phyloP scores from a whole-genome alignment of 768 basidiomycete genomes.

The Exidia glandulosa region DNA sequence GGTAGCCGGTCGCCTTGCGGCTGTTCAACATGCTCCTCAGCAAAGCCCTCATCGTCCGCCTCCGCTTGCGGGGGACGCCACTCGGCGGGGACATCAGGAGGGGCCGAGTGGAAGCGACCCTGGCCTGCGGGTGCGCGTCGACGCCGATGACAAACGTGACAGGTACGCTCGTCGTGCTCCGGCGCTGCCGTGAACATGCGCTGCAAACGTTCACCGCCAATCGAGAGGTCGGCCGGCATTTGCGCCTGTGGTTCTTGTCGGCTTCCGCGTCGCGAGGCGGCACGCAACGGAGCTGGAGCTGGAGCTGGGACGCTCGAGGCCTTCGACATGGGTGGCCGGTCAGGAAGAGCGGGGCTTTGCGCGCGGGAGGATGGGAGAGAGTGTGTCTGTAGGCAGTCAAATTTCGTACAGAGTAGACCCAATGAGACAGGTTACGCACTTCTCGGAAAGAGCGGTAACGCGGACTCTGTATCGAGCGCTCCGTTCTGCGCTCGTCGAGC shows the following conservation, averaged over 20 bases:
- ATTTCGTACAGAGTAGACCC: neutral
- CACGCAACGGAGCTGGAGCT: constrained; percentile 3
- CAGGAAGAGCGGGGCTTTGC: constrained; percentile 1
- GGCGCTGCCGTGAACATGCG: constrained; percentile 72
- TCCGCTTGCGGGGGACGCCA: neutral
- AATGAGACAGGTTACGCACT: neutral
- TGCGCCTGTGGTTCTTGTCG: constrained; percentile 42
- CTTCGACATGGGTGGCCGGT: constrained; percentile 6
- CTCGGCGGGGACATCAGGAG: neutral
- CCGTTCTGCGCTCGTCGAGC: constrained; percentile 52
- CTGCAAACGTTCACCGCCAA: constrained; percentile 69
- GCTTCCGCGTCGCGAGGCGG: constrained; percentile 15
- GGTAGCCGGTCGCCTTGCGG: constrained; percentile 52
- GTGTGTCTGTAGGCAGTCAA: neutral
- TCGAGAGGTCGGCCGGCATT: constrained; percentile 53
- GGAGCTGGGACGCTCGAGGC: neutral
- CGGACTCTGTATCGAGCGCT: constrained; percentile 24
- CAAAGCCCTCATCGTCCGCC: constrained; percentile 32
- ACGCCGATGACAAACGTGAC: constrained; percentile 51
- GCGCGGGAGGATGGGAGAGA: neutral
- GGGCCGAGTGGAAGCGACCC: neutral
- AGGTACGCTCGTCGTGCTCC: constrained; percentile 60
- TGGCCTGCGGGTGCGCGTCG: constrained; percentile 3
- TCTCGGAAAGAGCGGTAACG: neutral
- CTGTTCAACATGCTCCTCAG: constrained; percentile 24